A percentile compares a stretch with the other conserved stretches of the same genome.
These are phyloP conservation scores for Chloromonas sp. DNA, from an alignment of 163 green algal species.

Conservation along the genomic window DNA sequence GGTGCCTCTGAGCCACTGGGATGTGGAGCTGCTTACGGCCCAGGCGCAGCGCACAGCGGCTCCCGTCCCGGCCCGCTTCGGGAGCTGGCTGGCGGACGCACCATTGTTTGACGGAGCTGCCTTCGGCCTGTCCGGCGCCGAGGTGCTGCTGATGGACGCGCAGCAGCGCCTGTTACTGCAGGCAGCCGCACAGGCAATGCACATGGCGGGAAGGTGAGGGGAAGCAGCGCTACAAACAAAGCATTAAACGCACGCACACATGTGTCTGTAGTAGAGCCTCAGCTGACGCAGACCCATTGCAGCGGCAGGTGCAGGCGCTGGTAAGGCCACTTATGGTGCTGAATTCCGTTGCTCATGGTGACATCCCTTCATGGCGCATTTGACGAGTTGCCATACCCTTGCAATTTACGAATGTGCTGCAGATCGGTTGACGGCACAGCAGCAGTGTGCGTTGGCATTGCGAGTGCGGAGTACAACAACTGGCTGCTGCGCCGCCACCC, in stretches of 20 bases:
- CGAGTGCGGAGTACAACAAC: constrained; percentile 67
- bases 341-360: background rate
- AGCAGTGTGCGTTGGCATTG: constrained; percentile 67
- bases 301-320: background rate
- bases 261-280: background rate
- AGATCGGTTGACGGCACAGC: constrained; percentile 5
- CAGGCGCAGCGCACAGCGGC: background rate
- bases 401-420: background rate
- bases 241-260: too few relatives aligned
- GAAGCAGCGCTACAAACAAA: too few relatives aligned
- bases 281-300: background rate
- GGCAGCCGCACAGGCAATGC: constrained; percentile 33
- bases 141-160: constrained; percentile 73
- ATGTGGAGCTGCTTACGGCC: constrained; percentile 34
- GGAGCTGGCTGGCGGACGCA: constrained; percentile 48
- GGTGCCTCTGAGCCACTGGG: constrained; percentile 65
- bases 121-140: constrained; percentile 49
- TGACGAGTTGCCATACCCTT: background rate
- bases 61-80: constrained; percentile 38
- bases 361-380: background rate
- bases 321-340: background rate
- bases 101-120: constrained; percentile 58
- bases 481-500: constrained; percentile 28
- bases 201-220: too few relatives aligned
- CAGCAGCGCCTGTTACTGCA: constrained; percentile 82